These are phyloP conservation scores for Odontarrhena argentea DNA, from an alignment of 345 rosid genomes.

Conservation along the genomic window DNA sequence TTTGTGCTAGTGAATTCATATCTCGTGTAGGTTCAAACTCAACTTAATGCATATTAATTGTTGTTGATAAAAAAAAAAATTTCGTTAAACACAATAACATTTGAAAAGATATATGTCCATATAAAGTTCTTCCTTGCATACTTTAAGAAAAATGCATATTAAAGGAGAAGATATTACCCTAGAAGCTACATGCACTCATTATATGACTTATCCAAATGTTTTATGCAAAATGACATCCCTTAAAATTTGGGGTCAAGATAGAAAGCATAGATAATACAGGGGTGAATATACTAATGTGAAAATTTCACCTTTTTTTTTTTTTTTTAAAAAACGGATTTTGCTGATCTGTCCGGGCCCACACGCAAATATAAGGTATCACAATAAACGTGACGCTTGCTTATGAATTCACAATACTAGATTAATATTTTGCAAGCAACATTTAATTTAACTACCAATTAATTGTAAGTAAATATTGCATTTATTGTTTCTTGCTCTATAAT, in stretches of 20 bases:
- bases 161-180: not conserved
- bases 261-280: slow-evolving; percentile 10
- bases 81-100: too few species aligned
- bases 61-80: too few species aligned
- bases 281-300: not conserved
- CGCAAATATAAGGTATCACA: slow-evolving; percentile 22
- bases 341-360: slow-evolving; percentile 33
- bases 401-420: slow-evolving; percentile 22
- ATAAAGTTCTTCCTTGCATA: slow-evolving; percentile 32
- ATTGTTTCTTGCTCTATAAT: slow-evolving; percentile 4
- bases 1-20: too few species aligned
- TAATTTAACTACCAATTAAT: slow-evolving; percentile 18
- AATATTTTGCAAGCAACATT: slow-evolving; percentile 30
- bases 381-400: slow-evolving; percentile 45
- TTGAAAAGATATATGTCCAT: not conserved
- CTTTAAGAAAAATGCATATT: slow-evolving; percentile 7
- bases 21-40: too few species aligned
- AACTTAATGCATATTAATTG: too few species aligned
- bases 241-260: slow-evolving; percentile 11
- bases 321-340: not conserved
- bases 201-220: not conserved
- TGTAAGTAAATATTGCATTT: slow-evolving; percentile 1
- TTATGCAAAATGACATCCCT: not conserved
- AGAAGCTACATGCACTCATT: not conserved
- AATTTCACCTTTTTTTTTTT: not conserved